A percentile compares a stretch with the other conserved stretches of the same genome.
phyloP scores from a whole-genome alignment of 805 yeast species.

The Spathaspora passalidarum region DNA sequence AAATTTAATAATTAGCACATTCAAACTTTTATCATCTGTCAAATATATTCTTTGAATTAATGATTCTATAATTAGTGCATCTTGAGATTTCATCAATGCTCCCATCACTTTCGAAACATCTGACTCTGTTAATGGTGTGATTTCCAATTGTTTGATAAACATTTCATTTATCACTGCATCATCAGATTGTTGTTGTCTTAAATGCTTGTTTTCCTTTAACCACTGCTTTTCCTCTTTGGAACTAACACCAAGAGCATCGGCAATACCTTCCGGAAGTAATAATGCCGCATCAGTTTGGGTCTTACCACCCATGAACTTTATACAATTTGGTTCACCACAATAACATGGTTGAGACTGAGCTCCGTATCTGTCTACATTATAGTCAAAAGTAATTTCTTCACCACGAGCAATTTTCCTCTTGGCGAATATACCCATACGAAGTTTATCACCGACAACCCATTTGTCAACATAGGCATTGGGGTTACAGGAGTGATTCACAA shows the following conservation, averaged over 20 bases:
- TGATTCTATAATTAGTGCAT: conserved; percentile 57
- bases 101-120: conserved; percentile 81
- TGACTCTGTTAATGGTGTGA: conserved; percentile 46
- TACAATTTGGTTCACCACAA: conserved; percentile 90
- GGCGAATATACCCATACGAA: conserved; percentile 94
- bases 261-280: conserved; percentile 73
- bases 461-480: conserved; percentile 95
- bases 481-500: conserved; percentile 91
- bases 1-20: conserved; percentile 61
- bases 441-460: conserved; percentile 91
- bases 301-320: conserved; percentile 93
- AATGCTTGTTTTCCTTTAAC: conserved; percentile 57
- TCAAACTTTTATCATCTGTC: conserved; percentile 49
- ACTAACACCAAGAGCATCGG: conserved; percentile 82
- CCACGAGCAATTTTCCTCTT: conserved; percentile 67
- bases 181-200: conserved; percentile 47
- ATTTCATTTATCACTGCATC: conserved; percentile 61
- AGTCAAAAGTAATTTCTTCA: conserved; percentile 90
- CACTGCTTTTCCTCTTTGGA: conserved; percentile 67
- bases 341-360: conserved; percentile 92
- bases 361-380: conserved; percentile 95
- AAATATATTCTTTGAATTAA: conserved; percentile 65
- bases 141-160: conserved; percentile 58
- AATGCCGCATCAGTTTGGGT: conserved; percentile 93
- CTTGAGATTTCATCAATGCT: conserved; percentile 75